phyloP scores from a whole-genome alignment of 495 filamentous ascomycete species.

The Talaromyces stipitatus region DNA sequence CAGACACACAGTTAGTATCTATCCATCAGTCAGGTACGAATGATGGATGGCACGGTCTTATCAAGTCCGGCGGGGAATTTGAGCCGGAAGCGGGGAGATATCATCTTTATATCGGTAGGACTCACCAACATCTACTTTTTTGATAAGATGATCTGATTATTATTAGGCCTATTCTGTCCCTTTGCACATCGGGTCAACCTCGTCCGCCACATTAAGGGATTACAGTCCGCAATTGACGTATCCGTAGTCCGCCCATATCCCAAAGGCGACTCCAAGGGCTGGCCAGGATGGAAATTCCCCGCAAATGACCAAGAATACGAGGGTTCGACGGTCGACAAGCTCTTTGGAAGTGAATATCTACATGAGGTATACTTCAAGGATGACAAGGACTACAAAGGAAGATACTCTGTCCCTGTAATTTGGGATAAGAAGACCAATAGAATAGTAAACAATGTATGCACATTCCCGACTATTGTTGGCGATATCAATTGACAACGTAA shows the following conservation, averaged over 20 bases:
- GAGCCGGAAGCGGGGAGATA: slow-evolving; percentile 65
- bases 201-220: slow-evolving; percentile 64
- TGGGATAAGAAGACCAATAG: slow-evolving; percentile 45
- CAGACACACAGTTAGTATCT: neutral
- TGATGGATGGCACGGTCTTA: slow-evolving; percentile 38
- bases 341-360: slow-evolving; percentile 41
- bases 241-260: slow-evolving; percentile 67
- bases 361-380: slow-evolving; percentile 47
- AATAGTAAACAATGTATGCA: slow-evolving; percentile 39
- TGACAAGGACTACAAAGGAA: slow-evolving; percentile 42
- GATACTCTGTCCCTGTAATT: slow-evolving; percentile 48
- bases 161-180: slow-evolving; percentile 43
- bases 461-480: neutral
- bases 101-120: slow-evolving; percentile 59
- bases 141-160: neutral
- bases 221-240: slow-evolving; percentile 61
- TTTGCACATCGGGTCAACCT: slow-evolving; percentile 58
- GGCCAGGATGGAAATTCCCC: slow-evolving; percentile 46
- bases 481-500: neutral
- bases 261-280: slow-evolving; percentile 45
- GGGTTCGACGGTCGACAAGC: slow-evolving; percentile 41
- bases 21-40: slow-evolving; percentile 18
- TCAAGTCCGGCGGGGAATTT: slow-evolving; percentile 39
- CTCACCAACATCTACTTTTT: neutral
- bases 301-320: slow-evolving; percentile 39